A percentile compares a stretch with the other conserved stretches of the same genome.
Evolutionary conservation across 352 stramenopile species (phyloP).

Genomic region (Hyphochytrium catenoides): DNA sequence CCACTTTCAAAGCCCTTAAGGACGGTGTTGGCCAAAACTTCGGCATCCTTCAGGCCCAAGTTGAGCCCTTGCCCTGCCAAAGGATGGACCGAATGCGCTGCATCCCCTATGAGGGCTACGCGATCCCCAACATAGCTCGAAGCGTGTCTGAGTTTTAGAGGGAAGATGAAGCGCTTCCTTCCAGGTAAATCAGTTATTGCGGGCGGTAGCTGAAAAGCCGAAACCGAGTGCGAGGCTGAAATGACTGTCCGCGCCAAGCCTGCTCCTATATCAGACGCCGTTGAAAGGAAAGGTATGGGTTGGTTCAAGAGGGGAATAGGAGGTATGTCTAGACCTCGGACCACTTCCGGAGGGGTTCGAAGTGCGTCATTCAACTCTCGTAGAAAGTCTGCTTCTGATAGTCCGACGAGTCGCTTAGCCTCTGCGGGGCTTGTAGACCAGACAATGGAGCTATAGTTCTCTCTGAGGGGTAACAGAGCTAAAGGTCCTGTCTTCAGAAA

Average conservation of each 20-base stretch:
- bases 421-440: conserved; percentile 61
- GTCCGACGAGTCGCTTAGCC: conserved; percentile 40
- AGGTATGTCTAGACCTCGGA: conserved; percentile 32
- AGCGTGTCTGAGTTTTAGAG: conserved; percentile 64
- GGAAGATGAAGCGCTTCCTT: conserved; percentile 53
- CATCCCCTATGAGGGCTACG: conserved; percentile 77
- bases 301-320: conserved; percentile 46
- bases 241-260: conserved; percentile 37
- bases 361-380: conserved; percentile 47
- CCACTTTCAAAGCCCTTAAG: conserved; percentile 43
- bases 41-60: conserved; percentile 72
- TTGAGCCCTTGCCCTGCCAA: conserved; percentile 82
- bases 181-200: conserved; percentile 31
- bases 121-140: conserved; percentile 53
- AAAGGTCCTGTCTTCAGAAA: conserved; percentile 68
- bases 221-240: conserved; percentile 31
- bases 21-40: conserved; percentile 38
- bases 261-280: conserved; percentile 20
- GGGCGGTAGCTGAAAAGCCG: conserved; percentile 42
- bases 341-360: conserved; percentile 17
- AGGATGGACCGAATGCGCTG: conserved; percentile 84
- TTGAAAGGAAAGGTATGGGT: conserved; percentile 19
- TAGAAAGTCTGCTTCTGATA: conserved; percentile 44
- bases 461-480: conserved; percentile 61
- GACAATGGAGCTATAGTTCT: conserved; percentile 66